Conservation (phyloP, 805 yeast genomes). For the Kuraishia piskuri region DNA sequence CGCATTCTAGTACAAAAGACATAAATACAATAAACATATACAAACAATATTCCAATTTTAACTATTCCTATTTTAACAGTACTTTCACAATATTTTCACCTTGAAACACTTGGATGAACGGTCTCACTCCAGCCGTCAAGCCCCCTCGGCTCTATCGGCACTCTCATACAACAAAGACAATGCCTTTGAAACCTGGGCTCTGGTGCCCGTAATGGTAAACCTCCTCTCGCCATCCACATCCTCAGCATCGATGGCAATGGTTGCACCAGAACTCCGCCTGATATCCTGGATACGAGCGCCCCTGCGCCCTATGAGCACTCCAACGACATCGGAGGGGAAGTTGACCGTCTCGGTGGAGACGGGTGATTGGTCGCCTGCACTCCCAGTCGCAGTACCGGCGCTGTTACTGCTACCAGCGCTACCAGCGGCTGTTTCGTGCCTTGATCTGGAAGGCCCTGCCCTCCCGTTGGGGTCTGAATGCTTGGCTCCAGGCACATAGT, state of each 20-base stretch:
- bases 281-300: constrained; percentile 85
- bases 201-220: constrained; percentile 62
- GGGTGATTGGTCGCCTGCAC: too few relatives aligned
- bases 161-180: constrained; percentile 21
- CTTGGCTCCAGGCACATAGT: constrained; percentile 45
- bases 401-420: constrained; percentile 17
- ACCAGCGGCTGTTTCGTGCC: not conserved
- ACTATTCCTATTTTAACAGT: too few relatives aligned
- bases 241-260: constrained; percentile 67
- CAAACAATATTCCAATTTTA: too few relatives aligned
- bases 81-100: too few relatives aligned
- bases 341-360: constrained; percentile 29
- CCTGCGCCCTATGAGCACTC: constrained; percentile 81
- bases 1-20: too few relatives aligned
- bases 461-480: constrained; percentile 13
- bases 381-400: not conserved
- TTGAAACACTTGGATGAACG: too few relatives aligned
- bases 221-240: constrained; percentile 55
- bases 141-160: too few relatives aligned
- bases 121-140: too few relatives aligned
- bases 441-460: not conserved
- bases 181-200: constrained; percentile 49
- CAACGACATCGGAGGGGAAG: constrained; percentile 78
- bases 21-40: too few relatives aligned
- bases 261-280: constrained; percentile 69